Evolutionary conservation across 352 stramenopile species (phyloP), one percentile per base, ranked within the genome.

Genomic region (Phytophthora idaei): DNA sequence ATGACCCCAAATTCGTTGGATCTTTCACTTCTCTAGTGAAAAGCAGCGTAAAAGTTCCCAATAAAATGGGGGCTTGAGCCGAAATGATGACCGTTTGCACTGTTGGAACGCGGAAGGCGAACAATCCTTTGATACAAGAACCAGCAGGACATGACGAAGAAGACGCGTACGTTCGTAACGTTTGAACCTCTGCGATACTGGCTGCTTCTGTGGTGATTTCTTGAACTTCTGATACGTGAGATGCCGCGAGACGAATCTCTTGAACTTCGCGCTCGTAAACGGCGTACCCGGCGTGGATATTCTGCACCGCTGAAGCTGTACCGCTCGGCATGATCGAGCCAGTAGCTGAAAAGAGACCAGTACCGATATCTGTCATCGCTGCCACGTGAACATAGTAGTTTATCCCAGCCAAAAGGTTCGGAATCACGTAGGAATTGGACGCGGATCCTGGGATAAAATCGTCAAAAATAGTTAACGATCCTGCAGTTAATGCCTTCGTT

Each of bases 61-160:
- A 67, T 0, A 69, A 77, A 28, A 95, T 91, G 0, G 70, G 63
- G 17, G 73, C 85, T 21, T 57, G n/a, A 0, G 82, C 77, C 0
- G 70, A 76, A 5, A 95, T 76, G 1, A 55, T 87, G 57, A 95
- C 81, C 2, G 77, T 91, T 55, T 95, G 87, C 15, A 95, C 64
- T 0, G 80, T 93, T 14, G 87, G 87, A 0, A 92, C 64, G 8
- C 87, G 84, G 47, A 92, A 92, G 1, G 87, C 87, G 21, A 95
- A 78, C 0, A 36, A 52, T 0, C 87, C 87, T 17, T 39, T 37
- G 25, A 95, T 69, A 34, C 83, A 95, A n/a, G 62, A 71, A 34
- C 57, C 71, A 17, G 60, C 51, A 28, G 81, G 72, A 45, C 87
- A 94, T 17, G 55, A 54, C n/a, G 81, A 69, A 1, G 81, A 60